Base-by-base conservation (phyloP, 345 rosid genomes). In the Salix viminalis region DNA sequence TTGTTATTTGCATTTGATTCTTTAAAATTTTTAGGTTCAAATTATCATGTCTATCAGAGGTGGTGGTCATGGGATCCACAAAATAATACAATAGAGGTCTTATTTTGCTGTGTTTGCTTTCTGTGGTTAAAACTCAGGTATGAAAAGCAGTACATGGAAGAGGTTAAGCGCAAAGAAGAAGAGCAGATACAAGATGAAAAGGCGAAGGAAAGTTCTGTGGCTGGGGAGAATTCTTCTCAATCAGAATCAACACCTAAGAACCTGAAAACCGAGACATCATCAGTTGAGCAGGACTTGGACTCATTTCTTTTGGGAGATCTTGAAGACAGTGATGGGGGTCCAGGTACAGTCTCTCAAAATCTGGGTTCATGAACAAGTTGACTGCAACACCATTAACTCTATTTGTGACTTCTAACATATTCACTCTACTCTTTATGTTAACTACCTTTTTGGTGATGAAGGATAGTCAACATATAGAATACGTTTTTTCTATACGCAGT, bases 221-320 rank as follows among this genome's bases (percentile, higher is more conserved):
- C 73, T 79, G 86, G 81, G 74, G 89, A 83, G 26, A 71, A 67
- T 58, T 73, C 69, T 58, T 73, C 71, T 69, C 75, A 68, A 65
- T 69, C 87, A 42, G 89, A 85, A 39, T 48, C 65, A 56, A 50
- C 69, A 15, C 89, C 89, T 69, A 89, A 83, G 85, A 86, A 72
- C 34, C 70, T 82, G 69, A 83, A 79, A 76, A 88, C 76, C 70
- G 90, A 78, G 82, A 75, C 84, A n/a, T 87, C 91, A 1, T 86
- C 89, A 14, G 73, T 81, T 85, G 95, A 91, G 87, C 95, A 92
- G 81, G 98, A 92, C 77, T 82, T 94, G 80, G 98, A 94, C 79
- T 77, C 93, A 11, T 94, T 89, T 86, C 97, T 94, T 56, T 75
- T 94, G 79, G 98, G 98, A 75, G 98, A 94, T 84, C 86, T 88